Evolutionary conservation across 352 stramenopile species (phyloP).

Genomic region (Pythium diclinum): DNA sequence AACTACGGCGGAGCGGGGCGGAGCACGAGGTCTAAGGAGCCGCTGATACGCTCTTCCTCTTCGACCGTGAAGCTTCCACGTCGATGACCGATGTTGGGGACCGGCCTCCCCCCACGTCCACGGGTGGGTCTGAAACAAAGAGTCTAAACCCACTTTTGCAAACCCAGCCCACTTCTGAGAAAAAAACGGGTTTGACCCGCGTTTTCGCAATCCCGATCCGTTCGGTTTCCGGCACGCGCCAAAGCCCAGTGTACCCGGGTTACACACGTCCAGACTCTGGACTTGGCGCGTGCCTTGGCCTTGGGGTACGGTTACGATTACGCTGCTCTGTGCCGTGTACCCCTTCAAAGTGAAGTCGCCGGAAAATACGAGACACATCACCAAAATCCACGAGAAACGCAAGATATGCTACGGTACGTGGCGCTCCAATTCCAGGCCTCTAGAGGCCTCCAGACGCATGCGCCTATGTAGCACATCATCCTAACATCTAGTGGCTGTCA

Average conservation of each 20-base stretch:
- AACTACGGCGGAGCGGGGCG: not conserved
- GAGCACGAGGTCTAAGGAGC: not conserved
- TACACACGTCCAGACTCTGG: not conserved
- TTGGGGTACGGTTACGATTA: not conserved
- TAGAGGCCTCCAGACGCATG: not conserved
- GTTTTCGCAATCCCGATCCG: conserved; percentile 5
- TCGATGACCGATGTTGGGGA: conserved; percentile 19
- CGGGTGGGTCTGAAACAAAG: not conserved
- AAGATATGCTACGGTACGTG: conserved; percentile 25
- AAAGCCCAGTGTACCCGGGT: not conserved
- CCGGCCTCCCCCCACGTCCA: not conserved
- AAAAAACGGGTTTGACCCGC: not conserved
- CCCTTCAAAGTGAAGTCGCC: conserved; percentile 11
- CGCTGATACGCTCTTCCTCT: not conserved
- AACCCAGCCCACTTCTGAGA: not conserved
- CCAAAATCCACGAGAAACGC: not conserved
- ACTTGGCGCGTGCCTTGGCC: not conserved
- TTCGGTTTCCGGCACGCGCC: conserved; percentile 12
- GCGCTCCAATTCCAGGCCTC: not conserved
- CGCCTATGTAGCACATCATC: not conserved
- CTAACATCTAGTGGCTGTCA: not conserved
- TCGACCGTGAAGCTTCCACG: conserved; percentile 23
- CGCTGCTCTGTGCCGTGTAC: not conserved
- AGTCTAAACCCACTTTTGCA: not conserved
- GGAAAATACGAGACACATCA: not conserved